A percentile compares a stretch with the other conserved stretches of the same genome.
These are phyloP conservation scores for Botryotinia calthae DNA, from an alignment of 2,329 filamentous ascomycete species.

Conservation along the genomic window DNA sequence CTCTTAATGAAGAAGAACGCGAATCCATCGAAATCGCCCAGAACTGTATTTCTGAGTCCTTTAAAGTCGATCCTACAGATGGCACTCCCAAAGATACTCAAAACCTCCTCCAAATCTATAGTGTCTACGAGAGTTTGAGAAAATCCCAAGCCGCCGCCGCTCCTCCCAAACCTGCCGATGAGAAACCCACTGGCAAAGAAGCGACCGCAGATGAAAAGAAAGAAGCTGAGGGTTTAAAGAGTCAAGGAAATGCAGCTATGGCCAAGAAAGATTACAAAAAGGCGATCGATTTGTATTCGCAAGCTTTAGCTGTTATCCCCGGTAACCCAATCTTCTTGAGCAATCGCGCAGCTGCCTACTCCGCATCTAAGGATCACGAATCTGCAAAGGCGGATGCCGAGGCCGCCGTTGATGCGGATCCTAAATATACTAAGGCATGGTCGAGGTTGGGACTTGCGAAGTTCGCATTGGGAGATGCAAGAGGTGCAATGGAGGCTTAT, in stretches of 20 bases:
- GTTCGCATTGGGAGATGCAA: conserved; percentile 87
- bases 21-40: conserved; percentile 93
- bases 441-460: conserved; percentile 85
- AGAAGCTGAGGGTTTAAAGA: conserved; percentile 85
- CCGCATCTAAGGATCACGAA: conserved; percentile 77
- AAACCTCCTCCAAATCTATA: conserved; percentile 87
- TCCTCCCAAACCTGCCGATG: conserved; percentile 45
- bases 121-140: conserved; percentile 94
- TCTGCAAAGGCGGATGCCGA: conserved; percentile 86
- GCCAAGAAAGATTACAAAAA: conserved; percentile 81
- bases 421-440: conserved; percentile 97
- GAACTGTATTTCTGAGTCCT: conserved; percentile 92
- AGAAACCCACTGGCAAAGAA: conserved; percentile 40
- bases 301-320: conserved; percentile 78
- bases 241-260: conserved; percentile 91
- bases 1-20: conserved; percentile 79
- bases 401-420: conserved; percentile 81
- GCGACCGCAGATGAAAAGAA: conserved; percentile 59
- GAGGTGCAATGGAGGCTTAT: conserved; percentile 93
- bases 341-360: conserved; percentile 93
- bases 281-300: conserved; percentile 84
- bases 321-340: conserved; percentile 94
- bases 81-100: conserved; percentile 78
- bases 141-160: conserved; percentile 38
- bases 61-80: conserved; percentile 88